Evolutionary conservation across 192 early-diverging fungal species (phyloP).

Genomic region (Powellomyces hirtus): DNA sequence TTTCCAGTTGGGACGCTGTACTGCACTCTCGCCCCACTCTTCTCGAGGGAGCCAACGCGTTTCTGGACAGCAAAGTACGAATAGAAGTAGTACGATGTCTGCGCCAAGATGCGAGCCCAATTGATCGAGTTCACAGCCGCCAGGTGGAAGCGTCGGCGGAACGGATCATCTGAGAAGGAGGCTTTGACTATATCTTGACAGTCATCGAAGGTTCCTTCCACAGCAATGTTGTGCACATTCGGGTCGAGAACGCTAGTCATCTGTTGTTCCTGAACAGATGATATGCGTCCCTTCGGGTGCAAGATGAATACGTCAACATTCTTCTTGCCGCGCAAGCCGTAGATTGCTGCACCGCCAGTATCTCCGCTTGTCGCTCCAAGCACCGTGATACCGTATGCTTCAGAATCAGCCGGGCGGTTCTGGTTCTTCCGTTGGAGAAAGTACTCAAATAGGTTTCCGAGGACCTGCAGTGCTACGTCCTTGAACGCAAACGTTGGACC

Average conservation of each 20-base stretch:
- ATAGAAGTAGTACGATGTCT: conserved; percentile 95
- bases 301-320: conserved; percentile 92
- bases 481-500: conserved; percentile 99
- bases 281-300: conserved; percentile 86
- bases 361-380: conserved; percentile 96
- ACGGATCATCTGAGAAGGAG: conserved; percentile 75
- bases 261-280: conserved; percentile 94
- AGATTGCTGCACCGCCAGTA: conserved; percentile 98
- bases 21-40: conserved; percentile 23
- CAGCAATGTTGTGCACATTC: conserved; percentile 90
- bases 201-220: conserved; percentile 96
- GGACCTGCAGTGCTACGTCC: conserved; percentile 94
- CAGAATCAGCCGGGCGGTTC: conserved; percentile 52
- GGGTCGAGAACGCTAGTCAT: conserved; percentile 91
- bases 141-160: conserved; percentile 73
- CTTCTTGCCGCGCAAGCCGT: conserved; percentile 89
- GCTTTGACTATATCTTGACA: conserved; percentile 94
- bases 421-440: conserved; percentile 78
- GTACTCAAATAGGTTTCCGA: conserved; percentile 98
- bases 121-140: conserved; percentile 99
- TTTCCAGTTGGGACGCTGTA: conserved; percentile 97
- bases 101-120: conserved; percentile 96
- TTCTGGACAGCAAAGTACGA: conserved; percentile 66
- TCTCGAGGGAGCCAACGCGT: neutral
- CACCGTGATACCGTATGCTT: conserved; percentile 73